phyloP scores from a whole-genome alignment of 1,284 basidiomycete genomes.

The Pseudomicrostroma phylloplanum region DNA sequence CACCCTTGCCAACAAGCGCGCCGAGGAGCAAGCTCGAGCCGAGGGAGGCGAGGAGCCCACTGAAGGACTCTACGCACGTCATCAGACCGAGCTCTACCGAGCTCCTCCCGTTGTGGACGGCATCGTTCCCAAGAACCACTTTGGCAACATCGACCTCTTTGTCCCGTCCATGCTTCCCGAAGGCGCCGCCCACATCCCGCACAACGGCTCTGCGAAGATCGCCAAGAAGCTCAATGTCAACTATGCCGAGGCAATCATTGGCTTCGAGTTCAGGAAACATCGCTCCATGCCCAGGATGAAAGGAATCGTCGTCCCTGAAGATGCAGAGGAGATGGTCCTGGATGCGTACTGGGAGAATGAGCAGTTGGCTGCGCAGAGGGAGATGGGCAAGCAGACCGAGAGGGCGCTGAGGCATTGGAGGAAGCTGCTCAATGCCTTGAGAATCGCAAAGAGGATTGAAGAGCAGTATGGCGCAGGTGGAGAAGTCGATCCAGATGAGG shows the following conservation, averaged over 20 bases:
- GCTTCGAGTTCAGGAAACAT: slow-evolving; percentile 92
- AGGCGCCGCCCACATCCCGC: slow-evolving; percentile 79
- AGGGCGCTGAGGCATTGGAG: slow-evolving; percentile 80
- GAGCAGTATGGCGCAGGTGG: slow-evolving; percentile 61
- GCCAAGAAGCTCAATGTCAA: slow-evolving; percentile 79
- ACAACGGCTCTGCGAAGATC: slow-evolving; percentile 61
- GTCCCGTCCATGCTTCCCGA: slow-evolving; percentile 86
- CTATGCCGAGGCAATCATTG: slow-evolving; percentile 87
- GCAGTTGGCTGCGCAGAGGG: slow-evolving; percentile 69
- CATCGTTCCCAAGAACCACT: slow-evolving; percentile 84
- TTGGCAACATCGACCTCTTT: slow-evolving; percentile 95
- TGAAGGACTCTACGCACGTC: slow-evolving; percentile 70
- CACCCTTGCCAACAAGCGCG: slow-evolving; percentile 74
- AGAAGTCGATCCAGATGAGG: neutral
- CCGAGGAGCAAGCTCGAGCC: slow-evolving; percentile 66
- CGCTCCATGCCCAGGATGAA: slow-evolving; percentile 75
- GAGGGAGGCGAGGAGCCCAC: slow-evolving; percentile 53
- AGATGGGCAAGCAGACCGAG: slow-evolving; percentile 69
- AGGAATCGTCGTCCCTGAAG: slow-evolving; percentile 78
- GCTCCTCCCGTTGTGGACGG: slow-evolving; percentile 76
- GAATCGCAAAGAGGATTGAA: slow-evolving; percentile 73
- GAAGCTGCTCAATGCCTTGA: slow-evolving; percentile 76
- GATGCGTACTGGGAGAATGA: slow-evolving; percentile 83
- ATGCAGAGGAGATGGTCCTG: slow-evolving; percentile 68
- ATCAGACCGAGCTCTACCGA: slow-evolving; percentile 81